Base-by-base conservation (phyloP, 2,329 filamentous ascomycete species). In the Apiospora marii region DNA sequence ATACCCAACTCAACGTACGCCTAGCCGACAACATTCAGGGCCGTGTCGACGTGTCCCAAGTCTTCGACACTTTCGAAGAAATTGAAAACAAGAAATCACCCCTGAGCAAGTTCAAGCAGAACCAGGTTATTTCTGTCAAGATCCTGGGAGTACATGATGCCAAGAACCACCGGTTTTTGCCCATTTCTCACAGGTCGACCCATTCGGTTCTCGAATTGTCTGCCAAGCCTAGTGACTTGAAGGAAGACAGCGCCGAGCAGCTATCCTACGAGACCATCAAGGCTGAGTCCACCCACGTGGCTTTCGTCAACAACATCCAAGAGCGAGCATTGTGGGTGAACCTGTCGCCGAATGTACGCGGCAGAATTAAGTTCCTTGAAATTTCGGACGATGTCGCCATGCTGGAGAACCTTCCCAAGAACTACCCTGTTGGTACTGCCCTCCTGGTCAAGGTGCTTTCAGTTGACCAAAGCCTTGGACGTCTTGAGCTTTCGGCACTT, bases 401-500 rank as follows among this genome's bases (percentile, higher is more conserved):
- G 71, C 85, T 98, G 48, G 90, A 92, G 44, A 90, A 98, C 77
- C 84, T 98, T 3, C 88, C 91, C 68, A 88, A 90, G 74, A 93
- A 94, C 82, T 98, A 97, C 82, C 96, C 96, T 0, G 82, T 98
- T 51, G 96, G 96, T n/a, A 96, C 93, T 67, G 96, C 95, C 6
- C 83, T 99, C 64, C 92, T 91, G 80, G 94, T 95, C 14, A 91
- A 91, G 37, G 94, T 98, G 27, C 91, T 93, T 71, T 87, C 88
- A 3, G 90, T 98, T 4, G 92, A 98, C 80, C 82, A 88, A 44
- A 86, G 89, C 43, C 93, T 92, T 77, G 93, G 92, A 72, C 92
- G 91, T 69, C 88, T 99, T 41, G 94, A 98, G 81, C 88, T 99
- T 46, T 92, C 94, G n/a, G 93, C 93, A 6, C 90, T 91, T 71